Conservation (phyloP, 2,329 filamentous ascomycete species). For the Epichloe uncinata region DNA sequence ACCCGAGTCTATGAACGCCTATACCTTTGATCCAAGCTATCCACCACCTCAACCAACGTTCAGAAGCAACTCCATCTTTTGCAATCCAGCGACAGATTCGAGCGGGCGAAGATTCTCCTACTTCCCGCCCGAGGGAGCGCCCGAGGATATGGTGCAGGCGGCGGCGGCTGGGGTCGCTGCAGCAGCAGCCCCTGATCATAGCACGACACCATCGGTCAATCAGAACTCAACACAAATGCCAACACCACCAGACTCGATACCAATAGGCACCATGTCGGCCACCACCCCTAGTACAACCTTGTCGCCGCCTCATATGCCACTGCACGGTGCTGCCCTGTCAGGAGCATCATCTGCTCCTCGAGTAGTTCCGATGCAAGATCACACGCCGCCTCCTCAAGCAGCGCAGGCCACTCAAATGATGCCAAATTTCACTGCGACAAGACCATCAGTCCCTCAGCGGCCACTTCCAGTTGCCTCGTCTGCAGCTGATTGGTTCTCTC, state of each 20-base stretch:
- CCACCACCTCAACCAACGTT: conserved; percentile 39
- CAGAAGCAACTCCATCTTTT: conserved; percentile 54
- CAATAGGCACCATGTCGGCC: conserved; percentile 16
- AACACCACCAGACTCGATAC: conserved; percentile 31
- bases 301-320: conserved; percentile 25
- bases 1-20: conserved; percentile 37
- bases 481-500: conserved; percentile 40
- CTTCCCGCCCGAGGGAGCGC: conserved; percentile 41
- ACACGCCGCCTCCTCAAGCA: conserved; percentile 18
- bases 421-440: conserved; percentile 14
- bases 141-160: conserved; percentile 19
- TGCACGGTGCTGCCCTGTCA: conserved; percentile 16
- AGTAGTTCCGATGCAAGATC: conserved; percentile 14
- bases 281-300: conserved; percentile 19
- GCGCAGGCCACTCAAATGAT: conserved; percentile 4
- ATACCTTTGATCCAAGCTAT: conserved; percentile 29
- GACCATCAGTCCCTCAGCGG: conserved; percentile 26
- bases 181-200: conserved; percentile 15
- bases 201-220: conserved; percentile 16
- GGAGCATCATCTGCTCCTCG: conserved; percentile 15
- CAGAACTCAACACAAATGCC: conserved; percentile 23
- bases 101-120: conserved; percentile 48
- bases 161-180: conserved; percentile 16
- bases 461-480: conserved; percentile 28
- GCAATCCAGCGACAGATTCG: conserved; percentile 40